Percentiles rank a stretch among this genome's conserved stretches.
Evolutionary conservation across 73 alveolate species (phyloP).

Genomic region (Paraurostyla sp.): DNA sequence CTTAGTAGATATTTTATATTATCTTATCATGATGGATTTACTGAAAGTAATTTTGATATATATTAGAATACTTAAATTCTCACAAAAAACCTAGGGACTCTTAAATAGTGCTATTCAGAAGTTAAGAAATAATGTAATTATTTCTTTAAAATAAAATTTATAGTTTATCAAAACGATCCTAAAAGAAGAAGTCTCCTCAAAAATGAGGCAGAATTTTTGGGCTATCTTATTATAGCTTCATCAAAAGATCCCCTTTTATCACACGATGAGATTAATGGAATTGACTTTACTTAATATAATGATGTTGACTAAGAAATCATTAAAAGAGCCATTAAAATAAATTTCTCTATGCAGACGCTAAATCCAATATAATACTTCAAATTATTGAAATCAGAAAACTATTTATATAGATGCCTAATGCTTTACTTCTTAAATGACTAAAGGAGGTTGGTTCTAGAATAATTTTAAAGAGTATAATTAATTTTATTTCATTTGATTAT

Average conservation of each 20-base stretch:
- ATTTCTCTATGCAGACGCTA: not conserved
- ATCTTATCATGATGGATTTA: conserved; percentile 44
- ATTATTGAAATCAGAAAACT: not conserved
- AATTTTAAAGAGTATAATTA: not conserved
- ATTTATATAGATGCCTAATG: conserved; percentile 30
- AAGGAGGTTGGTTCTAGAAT: not conserved
- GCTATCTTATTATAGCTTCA: not conserved
- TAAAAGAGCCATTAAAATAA: conserved; percentile 14
- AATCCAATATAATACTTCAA: not conserved
- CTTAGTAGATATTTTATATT: not conserved
- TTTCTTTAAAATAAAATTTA: not conserved
- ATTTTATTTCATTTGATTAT: not conserved
- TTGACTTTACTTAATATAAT: not conserved
- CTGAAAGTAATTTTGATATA: not conserved
- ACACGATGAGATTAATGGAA: not conserved
- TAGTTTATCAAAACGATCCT: not conserved
- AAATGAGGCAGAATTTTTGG: conserved; percentile 28
- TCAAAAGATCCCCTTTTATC: conserved; percentile 12
- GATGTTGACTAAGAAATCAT: not conserved
- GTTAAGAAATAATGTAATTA: not conserved
- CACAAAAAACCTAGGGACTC: not conserved
- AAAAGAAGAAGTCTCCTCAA: not conserved
- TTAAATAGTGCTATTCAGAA: not conserved
- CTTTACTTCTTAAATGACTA: conserved; percentile 14
- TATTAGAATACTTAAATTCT: not conserved